A percentile compares a stretch with the other conserved stretches of the same genome.
phyloP scores from a whole-genome alignment of 148 eudicot species.

The Fagopyrum esculentum region DNA sequence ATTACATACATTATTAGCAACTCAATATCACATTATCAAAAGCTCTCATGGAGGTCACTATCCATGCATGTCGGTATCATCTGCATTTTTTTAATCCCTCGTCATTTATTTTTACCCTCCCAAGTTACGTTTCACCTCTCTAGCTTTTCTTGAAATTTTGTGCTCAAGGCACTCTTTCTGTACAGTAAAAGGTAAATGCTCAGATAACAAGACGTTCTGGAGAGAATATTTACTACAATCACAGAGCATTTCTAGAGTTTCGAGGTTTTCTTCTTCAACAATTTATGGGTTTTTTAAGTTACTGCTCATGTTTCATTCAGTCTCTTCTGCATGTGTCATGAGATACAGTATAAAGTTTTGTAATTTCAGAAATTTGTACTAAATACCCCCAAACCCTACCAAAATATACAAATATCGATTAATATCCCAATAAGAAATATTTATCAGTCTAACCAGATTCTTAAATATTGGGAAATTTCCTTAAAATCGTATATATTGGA shows the following conservation, averaged over 20 bases:
- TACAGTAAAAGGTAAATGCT: slow-evolving; percentile 1
- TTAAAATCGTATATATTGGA: too few relatives aligned
- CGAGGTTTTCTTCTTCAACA: background rate
- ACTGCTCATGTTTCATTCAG: background rate
- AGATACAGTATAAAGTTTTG: too few relatives aligned
- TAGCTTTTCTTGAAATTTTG: background rate
- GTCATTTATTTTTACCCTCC: background rate
- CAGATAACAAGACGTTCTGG: slow-evolving; percentile 7
- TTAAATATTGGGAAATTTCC: too few relatives aligned
- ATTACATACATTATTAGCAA: background rate
- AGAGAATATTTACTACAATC: slow-evolving; percentile 9
- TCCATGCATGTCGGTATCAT: slow-evolving; percentile 4
- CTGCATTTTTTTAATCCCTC: background rate
- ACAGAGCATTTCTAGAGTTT: background rate
- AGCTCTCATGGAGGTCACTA: slow-evolving; percentile 1
- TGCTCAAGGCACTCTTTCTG: background rate
- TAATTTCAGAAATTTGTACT: too few relatives aligned
- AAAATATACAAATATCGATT: too few relatives aligned
- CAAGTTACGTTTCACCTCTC: background rate
- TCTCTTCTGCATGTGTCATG: too few relatives aligned
- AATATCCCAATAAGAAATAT: too few relatives aligned
- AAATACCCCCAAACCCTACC: too few relatives aligned
- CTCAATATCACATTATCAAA: background rate
- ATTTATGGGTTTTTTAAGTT: background rate
- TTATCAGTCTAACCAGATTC: too few relatives aligned